Base-by-base conservation (phyloP, 2,329 filamentous ascomycete genomes). In the Rhynchosporium secalis region DNA sequence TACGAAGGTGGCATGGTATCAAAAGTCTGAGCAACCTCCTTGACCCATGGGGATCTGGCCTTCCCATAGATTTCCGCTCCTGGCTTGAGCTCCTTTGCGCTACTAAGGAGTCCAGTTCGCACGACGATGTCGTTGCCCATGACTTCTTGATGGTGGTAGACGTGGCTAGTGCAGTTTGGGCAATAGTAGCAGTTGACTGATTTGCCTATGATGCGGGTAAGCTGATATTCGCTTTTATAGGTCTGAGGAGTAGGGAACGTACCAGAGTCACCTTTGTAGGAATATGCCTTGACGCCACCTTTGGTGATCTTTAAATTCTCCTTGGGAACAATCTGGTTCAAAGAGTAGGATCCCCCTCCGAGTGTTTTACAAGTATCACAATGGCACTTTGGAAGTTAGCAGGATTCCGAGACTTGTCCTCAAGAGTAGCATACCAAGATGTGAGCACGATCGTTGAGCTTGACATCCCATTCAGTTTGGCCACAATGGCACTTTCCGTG, bases 321-420 rank as follows among this genome's bases (percentile, higher is more conserved):
- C 68, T 68, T 65, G n/a, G 66, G 65, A 38, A 69, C 45, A 31
- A 68, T 67, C 54, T 68, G 65, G 73, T 87, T 87, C 4, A 86
- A 85, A 2, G 79, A 80, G 75, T 89, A 89, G 61, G 81, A 81
- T 69, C 84, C 86, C 71, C 90, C 87, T 54, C 80, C 78, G 45
- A 87, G 86, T 58, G 88, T 82, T 83, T 89, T 89, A 72, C 83
- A 85, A 36, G 81, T 82, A 68, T 81, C 76, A 75, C 83, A 85
- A 69, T 85, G 83, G 76, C 81, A 82, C 45, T 60, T 13, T 43
- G 10, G 33, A 55, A 43, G 26, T 63, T 36, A 63, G 51, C 52
- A 45, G 13, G n/a, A 47, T 28, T 9, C 26, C 12, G 28, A 15
- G 15, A 45, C 10, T 3, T 45, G 29, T 7, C 8, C 29, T 29